Evolutionary conservation across 164 flowering plant species (phyloP), one percentile per base, ranked within the genome.

Genomic region (Stephania yunnanensis): DNA sequence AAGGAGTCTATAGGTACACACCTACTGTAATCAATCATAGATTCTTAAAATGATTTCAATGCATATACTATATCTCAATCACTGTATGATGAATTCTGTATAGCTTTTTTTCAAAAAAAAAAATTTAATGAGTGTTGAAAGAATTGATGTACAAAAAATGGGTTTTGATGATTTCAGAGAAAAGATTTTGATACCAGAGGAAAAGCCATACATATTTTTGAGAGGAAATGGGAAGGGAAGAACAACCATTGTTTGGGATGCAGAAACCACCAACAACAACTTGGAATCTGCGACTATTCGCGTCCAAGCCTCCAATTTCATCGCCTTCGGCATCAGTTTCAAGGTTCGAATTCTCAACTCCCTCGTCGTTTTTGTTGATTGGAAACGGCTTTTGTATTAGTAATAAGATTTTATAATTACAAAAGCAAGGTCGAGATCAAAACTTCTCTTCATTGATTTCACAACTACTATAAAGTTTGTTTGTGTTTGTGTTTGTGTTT

Each of bases 151-250:
- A 3, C 45, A 17, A 69, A 5, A 7, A 19, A 20, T 69, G 46
- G 13, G 22, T 45, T 42, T 69, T 70, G 15, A 53, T 11, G 20
- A 15, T 74, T 72, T 71, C 87, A 92, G 99, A 52, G 99, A 93
- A 80, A 95, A 87, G 81, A 82, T 95, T 42, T 81, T 78, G 30
- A 83, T 92, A 67, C 95, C 99, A 15, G 76, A 84, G 76, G 83
- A 71, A 58, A 95, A 93, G 71, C 93, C 93, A 0, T 89, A 80
- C 64, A 89, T 95, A 71, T 95, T 93, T 85, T 30, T 95, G 91
- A 93, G 98, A 85, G 99, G 99, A 10, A 88, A 89, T 72, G 97
- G 99, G 19, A 89, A 81, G 81, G 97, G 97, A 4, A 89, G 81
- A 79, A 86, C 95, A 6, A 67, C 61, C 68, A 83, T 95, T 15